These are phyloP conservation scores for Aspergillus mulundensis DNA, from an alignment of 495 filamentous ascomycete species.

Conservation along the genomic window DNA sequence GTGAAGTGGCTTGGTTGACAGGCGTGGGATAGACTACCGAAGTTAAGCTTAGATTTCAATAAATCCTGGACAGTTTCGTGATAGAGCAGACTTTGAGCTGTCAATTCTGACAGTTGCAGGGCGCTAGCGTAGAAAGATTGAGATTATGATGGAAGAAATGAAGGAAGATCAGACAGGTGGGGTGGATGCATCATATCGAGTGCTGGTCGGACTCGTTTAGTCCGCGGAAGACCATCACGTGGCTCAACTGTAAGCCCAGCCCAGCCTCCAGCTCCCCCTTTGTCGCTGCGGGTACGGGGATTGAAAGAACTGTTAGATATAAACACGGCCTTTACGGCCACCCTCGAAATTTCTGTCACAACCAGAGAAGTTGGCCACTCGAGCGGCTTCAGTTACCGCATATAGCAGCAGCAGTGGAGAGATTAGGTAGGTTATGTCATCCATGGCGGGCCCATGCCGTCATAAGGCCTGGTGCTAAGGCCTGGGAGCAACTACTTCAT, in stretches of 20 bases:
- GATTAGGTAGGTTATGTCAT: conserved; percentile 9
- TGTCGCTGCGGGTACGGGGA: neutral
- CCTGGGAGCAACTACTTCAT: neutral
- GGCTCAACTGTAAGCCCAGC: neutral
- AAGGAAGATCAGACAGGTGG: neutral
- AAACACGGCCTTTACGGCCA: neutral
- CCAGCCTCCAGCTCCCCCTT: neutral
- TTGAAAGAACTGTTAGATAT: neutral
- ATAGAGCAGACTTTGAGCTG: neutral
- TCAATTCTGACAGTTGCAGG: neutral
- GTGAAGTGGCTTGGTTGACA: neutral
- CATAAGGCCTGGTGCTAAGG: conserved; percentile 1
- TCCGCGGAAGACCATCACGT: neutral
- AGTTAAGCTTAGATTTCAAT: neutral
- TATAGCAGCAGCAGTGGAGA: neutral
- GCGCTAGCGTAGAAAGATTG: neutral
- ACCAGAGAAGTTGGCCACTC: neutral
- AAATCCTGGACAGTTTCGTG: neutral
- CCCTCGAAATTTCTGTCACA: neutral
- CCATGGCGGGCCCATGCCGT: conserved; percentile 7
- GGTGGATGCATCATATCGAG: neutral
- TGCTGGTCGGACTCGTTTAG: neutral
- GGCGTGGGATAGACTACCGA: neutral
- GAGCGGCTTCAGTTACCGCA: neutral
- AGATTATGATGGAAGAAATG: neutral